A percentile compares a stretch with the other conserved stretches of the same genome.
Conservation (phyloP, 2,329 filamentous ascomycete species). For the Thelonectria olida region DNA sequence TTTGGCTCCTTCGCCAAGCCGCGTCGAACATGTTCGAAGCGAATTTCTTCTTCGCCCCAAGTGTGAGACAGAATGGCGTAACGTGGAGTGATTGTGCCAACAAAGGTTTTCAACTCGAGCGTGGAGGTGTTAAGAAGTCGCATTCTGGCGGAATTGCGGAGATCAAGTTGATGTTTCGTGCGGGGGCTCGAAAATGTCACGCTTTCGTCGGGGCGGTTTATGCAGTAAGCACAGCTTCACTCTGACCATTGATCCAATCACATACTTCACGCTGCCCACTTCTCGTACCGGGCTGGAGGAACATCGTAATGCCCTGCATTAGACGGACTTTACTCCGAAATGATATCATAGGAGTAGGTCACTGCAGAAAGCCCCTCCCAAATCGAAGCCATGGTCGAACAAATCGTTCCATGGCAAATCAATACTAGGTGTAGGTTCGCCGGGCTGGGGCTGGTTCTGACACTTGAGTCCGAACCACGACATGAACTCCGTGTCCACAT, state of each 20-base stretch:
- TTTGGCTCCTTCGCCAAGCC: background rate
- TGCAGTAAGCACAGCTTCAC: too few species aligned
- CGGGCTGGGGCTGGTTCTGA: constrained; percentile 29
- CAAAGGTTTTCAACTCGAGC: background rate
- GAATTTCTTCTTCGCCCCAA: constrained; percentile 44
- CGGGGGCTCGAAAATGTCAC: background rate
- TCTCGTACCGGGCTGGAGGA: background rate
- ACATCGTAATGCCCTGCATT: too few species aligned
- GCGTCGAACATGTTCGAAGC: constrained; percentile 37
- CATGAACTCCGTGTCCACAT: constrained; percentile 37
- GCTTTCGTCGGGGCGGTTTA: too few species aligned
- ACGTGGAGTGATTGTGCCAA: constrained; percentile 18
- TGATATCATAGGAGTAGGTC: constrained; percentile 22
- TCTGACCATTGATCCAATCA: too few species aligned
- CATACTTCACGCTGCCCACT: background rate
- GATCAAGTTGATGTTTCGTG: background rate
- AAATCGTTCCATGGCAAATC: constrained; percentile 37
- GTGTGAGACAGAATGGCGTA: constrained; percentile 51
- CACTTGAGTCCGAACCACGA: constrained; percentile 37
- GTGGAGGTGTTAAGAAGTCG: background rate
- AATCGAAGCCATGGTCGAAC: constrained; percentile 35
- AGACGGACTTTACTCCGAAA: too few species aligned
- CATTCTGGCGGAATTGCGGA: background rate
- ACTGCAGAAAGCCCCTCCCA: constrained; percentile 29
- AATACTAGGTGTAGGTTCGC: constrained; percentile 35